Evolutionary conservation across 1,284 basidiomycete genomes (phyloP), one percentile per base, ranked within the genome.

Genomic region (Puccinia sorghi): DNA sequence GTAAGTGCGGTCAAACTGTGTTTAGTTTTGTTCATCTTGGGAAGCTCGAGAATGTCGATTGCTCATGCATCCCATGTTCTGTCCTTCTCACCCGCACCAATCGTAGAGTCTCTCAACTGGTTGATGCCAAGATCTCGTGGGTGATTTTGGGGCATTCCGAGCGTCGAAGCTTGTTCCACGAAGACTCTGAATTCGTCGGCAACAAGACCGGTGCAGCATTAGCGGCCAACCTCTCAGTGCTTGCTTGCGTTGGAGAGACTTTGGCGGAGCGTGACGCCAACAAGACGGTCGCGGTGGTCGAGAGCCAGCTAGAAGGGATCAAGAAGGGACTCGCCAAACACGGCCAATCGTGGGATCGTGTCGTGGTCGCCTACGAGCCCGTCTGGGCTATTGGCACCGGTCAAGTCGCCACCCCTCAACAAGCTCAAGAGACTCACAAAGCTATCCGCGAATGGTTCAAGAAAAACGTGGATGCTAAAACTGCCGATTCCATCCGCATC

Each of bases 361-460:
- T 79, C 66, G 52, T 64, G 20, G 27, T 56, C 59, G 70, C 57
- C 61, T 77, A 94, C 85, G 93, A 95, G 85, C 93, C 93, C 64
- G 96, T 99, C 41, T 99, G 96, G 97, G 97, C 96, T 56, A 99
- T 99, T 84, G 96, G 95, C 77, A 97, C 94, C 25, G 94, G 94
- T 82, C 96, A 93, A 86, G 95, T 97, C 80, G 96, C 97, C 57
- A 94, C 93, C 50, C 87, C 92, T 3, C 82, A 86, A 87, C 86
- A 88, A 86, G 97, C 97, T 1, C 95, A 99, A 86, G 92, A 96
- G 72, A 90, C 93, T 1, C 97, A 99, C 85, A 88, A 88, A 64
- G 90, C 91, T 81, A 91, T 95, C 83, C 92, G 96, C 82, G 84
- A 86, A 43, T 98, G 90, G 88, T 88, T 97, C 82, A 84, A 86